A percentile compares a stretch with the other conserved stretches of the same genome.
These are phyloP conservation scores for Paragyromitra xinjiangensis DNA, from an alignment of 495 filamentous ascomycete genomes.

Conservation along the genomic window DNA sequence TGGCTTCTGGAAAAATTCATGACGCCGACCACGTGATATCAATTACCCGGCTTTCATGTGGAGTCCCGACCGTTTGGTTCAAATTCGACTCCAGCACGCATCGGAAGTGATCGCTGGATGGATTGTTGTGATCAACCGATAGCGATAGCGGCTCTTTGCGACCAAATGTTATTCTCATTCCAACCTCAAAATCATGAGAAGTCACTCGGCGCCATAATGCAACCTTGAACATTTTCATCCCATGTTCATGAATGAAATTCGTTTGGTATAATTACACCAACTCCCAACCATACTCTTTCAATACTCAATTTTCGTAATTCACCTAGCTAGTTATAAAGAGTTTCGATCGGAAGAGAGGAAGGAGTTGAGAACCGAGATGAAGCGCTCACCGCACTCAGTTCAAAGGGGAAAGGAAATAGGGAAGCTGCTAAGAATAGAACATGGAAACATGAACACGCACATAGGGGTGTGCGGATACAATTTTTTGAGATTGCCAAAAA, in stretches of 20 bases:
- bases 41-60: slow-evolving; percentile 17
- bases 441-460: slow-evolving; percentile 13
- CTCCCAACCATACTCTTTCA: not conserved
- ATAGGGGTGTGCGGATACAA: slow-evolving; percentile 10
- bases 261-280: slow-evolving; percentile 38
- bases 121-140: too few species aligned
- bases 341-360: not conserved
- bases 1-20: not conserved
- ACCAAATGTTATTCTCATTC: not conserved
- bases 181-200: not conserved
- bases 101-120: not conserved
- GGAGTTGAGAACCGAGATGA: slow-evolving; percentile 7
- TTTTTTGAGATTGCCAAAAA: slow-evolving; percentile 32
- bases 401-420: slow-evolving; percentile 10
- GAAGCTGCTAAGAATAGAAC: slow-evolving; percentile 16
- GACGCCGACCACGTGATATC: slow-evolving; percentile 2
- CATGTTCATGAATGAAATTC: not conserved
- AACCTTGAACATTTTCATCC: too few species aligned
- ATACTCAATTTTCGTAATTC: slow-evolving; percentile 27
- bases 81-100: not conserved
- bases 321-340: slow-evolving; percentile 32
- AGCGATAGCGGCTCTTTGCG: too few species aligned
- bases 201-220: not conserved
- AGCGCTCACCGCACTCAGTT: not conserved
- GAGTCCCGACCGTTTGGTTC: not conserved